Base-by-base conservation (phyloP, 2,329 filamentous ascomycete genomes). In the Aschersonia sp. region DNA sequence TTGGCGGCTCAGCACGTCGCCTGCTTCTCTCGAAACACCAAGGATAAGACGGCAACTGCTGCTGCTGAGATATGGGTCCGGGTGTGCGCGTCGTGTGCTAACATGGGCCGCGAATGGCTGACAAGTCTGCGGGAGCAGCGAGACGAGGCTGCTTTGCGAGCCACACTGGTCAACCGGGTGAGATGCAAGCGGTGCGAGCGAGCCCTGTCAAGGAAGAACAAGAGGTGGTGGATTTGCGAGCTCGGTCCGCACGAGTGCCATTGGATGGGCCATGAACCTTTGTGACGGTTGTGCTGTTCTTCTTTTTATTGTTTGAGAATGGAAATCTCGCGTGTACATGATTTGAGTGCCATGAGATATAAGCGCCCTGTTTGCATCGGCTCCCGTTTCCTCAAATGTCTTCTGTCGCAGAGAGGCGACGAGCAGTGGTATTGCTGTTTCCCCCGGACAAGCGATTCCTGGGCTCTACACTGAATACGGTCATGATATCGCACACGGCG, bases 221-320 rank as follows among this genome's bases (percentile, higher is more conserved):
- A 48, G 48, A 48, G 52, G 43, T 54, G 52, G 52, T 54, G 51
- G 48, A 47, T 54, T n/a, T 54, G 52, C 40, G 42, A 41, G 30
- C 6, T 20, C 2, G 51, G 49, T 5, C 7, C 7, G 2, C 52
- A 54, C 41, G 52, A 54, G 40, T 54, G 52, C 40, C 47, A 50
- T 38, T 54, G 52, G 52, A 38, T 40, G 12, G 52, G 52, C 9
- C 52, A 54, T 43, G 49, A 52, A 12, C n/a, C 40, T 9, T 38
- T 38, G 20, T 20, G 20, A 20, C 20, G 20, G 20, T 20, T 20
- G 20, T 20, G 20, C 20, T 20, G 20, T 20, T 20, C 20, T 20
- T 20, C 20, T 20, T 1, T 20, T 20, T 20, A 20, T 20, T 20
- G 20, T 20, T 20, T 20, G 20, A 20, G 20, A 20, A 20, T 20